Evolutionary conservation across 1,284 basidiomycete genomes (phyloP).

Genomic region (Cryptococcus neoformans): DNA sequence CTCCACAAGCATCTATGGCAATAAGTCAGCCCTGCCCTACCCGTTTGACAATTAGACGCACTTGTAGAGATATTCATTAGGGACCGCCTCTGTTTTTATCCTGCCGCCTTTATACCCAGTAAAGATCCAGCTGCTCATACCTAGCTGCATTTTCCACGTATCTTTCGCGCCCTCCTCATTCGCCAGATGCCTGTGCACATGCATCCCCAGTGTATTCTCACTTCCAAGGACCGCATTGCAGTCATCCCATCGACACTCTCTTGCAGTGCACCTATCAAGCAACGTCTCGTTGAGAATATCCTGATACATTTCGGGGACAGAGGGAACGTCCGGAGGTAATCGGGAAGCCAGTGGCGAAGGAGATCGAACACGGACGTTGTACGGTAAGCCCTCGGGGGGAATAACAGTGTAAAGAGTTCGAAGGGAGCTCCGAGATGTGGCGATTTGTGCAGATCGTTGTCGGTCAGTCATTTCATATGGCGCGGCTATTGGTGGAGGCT

Average conservation of each 20-base stretch:
- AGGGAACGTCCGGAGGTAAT: slow-evolving; percentile 26
- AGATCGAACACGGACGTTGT: neutral
- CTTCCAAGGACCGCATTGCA: slow-evolving; percentile 32
- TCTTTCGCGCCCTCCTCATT: slow-evolving; percentile 4
- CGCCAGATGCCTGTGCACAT: slow-evolving; percentile 16
- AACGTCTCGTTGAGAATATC: slow-evolving; percentile 24
- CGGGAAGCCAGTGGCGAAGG: slow-evolving; percentile 14
- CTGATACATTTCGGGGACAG: slow-evolving; percentile 25
- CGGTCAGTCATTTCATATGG: too few species aligned
- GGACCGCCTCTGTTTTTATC: slow-evolving; percentile 2
- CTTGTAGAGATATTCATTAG: slow-evolving; percentile 8
- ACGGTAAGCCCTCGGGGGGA: too few species aligned
- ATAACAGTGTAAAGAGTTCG: too few species aligned
- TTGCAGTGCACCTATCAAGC: slow-evolving; percentile 19
- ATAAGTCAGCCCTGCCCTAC: neutral
- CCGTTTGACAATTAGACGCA: neutral
- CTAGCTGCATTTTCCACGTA: slow-evolving; percentile 10
- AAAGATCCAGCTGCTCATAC: slow-evolving; percentile 14
- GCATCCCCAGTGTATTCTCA: slow-evolving; percentile 26
- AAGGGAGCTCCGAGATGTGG: too few species aligned
- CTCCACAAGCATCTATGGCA: slow-evolving; percentile 26
- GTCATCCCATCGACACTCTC: slow-evolving; percentile 35
- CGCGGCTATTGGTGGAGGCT: too few species aligned
- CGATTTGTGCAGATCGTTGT: too few species aligned
- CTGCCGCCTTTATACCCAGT: slow-evolving; percentile 1